Evolutionary conservation across 148 eudicot genomes (phyloP).

Genomic region (Selenicereus undatus): DNA sequence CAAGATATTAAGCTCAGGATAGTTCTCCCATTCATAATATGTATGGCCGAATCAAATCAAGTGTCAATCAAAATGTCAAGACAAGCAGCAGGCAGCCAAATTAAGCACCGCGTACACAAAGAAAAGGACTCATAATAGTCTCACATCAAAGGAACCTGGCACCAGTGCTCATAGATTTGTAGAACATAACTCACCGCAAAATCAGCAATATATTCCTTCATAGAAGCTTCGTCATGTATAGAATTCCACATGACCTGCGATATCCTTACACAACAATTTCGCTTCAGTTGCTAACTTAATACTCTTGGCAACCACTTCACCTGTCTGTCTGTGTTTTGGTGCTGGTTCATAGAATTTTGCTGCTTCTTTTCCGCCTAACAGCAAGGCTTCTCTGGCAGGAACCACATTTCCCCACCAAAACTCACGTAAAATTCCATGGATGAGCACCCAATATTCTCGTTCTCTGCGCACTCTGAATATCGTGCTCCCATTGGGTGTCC

Average conservation of each 20-base stretch:
- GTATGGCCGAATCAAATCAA: background rate
- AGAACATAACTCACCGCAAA: constrained; percentile 8
- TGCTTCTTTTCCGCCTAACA: constrained; percentile 55
- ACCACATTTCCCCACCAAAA: constrained; percentile 96
- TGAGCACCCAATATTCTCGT: constrained; percentile 69
- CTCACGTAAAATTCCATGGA: constrained; percentile 66
- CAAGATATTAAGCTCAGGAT: background rate
- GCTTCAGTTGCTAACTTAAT: constrained; percentile 57
- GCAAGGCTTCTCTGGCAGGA: constrained; percentile 65
- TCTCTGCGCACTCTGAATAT: constrained; percentile 67
- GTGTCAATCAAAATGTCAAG: background rate
- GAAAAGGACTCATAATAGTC: background rate
- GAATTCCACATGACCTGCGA: constrained; percentile 79
- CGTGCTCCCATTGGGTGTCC: constrained; percentile 87
- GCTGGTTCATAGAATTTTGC: constrained; percentile 54
- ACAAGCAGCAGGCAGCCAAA: background rate
- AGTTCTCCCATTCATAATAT: background rate
- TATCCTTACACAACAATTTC: constrained; percentile 81
- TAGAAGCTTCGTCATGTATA: constrained; percentile 33
- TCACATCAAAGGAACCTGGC: background rate
- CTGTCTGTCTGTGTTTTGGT: constrained; percentile 65
- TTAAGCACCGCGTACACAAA: background rate
- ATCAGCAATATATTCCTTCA: constrained; percentile 7
- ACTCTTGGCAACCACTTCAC: constrained; percentile 51
- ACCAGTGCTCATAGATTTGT: background rate